Evolutionary conservation across 306 rosid genomes (phyloP).

Genomic region (Trichosanthes cucumerina): DNA sequence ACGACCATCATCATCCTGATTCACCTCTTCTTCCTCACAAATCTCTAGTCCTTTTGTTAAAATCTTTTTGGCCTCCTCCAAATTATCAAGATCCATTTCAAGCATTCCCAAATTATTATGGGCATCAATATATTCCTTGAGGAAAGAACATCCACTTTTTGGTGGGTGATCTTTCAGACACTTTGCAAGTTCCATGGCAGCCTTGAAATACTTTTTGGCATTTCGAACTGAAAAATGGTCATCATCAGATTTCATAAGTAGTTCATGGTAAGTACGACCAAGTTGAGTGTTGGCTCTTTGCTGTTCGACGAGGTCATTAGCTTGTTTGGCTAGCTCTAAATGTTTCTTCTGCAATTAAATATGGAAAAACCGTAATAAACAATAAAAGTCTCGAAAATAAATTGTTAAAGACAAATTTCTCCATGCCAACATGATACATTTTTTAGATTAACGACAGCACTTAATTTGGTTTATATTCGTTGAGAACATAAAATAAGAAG

Average conservation of each 20-base stretch:
- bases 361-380: neutral
- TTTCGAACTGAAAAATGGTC: slow-evolving; percentile 52
- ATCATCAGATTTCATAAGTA: slow-evolving; percentile 39
- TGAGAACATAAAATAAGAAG: neutral
- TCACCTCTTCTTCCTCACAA: slow-evolving; percentile 75
- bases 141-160: slow-evolving; percentile 26
- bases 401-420: neutral
- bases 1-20: slow-evolving; percentile 50
- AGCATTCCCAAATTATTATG: slow-evolving; percentile 82
- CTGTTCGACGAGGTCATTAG: slow-evolving; percentile 59
- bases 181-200: slow-evolving; percentile 61
- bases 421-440: neutral
- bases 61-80: slow-evolving; percentile 49
- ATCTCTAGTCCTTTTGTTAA: slow-evolving; percentile 44
- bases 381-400: neutral
- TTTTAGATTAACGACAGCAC: neutral
- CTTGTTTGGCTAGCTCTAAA: slow-evolving; percentile 66
- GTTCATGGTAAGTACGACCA: slow-evolving; percentile 75
- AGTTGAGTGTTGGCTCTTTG: slow-evolving; percentile 86
- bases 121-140: slow-evolving; percentile 74
- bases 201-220: slow-evolving; percentile 70
- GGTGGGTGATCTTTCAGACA: slow-evolving; percentile 53
- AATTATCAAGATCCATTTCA: slow-evolving; percentile 75
- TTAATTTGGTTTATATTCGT: neutral
- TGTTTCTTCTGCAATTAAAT: slow-evolving; percentile 53